Conservation (phyloP, 2,329 filamentous ascomycete genomes). For the Trichoderma sp. region DNA sequence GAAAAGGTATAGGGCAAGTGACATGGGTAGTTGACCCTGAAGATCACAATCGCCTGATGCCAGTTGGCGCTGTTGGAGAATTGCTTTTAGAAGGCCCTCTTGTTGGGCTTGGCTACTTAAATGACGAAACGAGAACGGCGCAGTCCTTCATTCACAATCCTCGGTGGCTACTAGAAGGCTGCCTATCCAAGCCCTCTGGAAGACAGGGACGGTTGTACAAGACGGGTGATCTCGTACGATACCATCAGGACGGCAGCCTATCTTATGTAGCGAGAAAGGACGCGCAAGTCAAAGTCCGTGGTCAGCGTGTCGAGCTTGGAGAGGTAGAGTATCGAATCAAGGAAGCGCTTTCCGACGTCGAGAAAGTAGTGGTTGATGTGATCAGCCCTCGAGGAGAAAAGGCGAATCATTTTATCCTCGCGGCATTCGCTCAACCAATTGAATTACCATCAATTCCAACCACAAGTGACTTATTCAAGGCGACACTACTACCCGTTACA, state of each 20-base stretch:
- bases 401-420: no score
- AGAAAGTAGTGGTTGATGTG: no score
- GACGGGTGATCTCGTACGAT: no score
- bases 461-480: no score
- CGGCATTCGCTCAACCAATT: no score
- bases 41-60: conserved; percentile 38
- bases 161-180: conserved; percentile 41
- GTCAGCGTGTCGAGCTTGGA: conserved; percentile 25
- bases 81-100: conserved; percentile 49
- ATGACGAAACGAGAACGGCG: conserved; percentile 47
- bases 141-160: conserved; percentile 50
- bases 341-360: no score
- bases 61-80: conserved; percentile 43
- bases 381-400: no score
- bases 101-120: conserved; percentile 54
- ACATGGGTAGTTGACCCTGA: conserved; percentile 43
- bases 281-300: conserved; percentile 30
- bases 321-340: conserved; percentile 14
- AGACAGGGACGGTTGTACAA: no score
- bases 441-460: no score
- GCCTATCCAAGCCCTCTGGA: conserved; percentile 16
- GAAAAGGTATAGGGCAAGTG: neutral
- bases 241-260: neutral
- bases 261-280: conserved; percentile 27
- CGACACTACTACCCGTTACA: no score